These are phyloP conservation scores for Jackrogersella minutella DNA, from an alignment of 495 filamentous ascomycete species.

Conservation along the genomic window DNA sequence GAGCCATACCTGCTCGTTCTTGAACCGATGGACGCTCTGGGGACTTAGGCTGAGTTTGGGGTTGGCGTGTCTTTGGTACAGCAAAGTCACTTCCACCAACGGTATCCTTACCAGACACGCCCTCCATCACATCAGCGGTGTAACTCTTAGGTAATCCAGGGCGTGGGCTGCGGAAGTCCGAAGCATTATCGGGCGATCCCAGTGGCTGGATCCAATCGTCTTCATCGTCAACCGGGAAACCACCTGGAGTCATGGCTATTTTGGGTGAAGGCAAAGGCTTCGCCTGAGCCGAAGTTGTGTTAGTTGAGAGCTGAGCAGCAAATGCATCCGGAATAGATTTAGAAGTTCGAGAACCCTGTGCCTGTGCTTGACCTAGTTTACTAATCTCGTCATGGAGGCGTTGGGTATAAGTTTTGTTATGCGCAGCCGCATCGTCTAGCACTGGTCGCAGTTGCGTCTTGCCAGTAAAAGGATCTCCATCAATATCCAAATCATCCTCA, in stretches of 20 bases:
- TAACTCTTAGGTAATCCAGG: constrained; percentile 63
- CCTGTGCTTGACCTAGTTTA: constrained; percentile 84
- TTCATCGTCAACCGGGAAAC: constrained; percentile 70
- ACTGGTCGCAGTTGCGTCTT: constrained; percentile 45
- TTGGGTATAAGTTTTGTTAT: constrained; percentile 92
- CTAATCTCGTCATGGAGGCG: constrained; percentile 90
- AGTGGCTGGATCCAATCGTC: constrained; percentile 87
- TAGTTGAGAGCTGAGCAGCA: constrained; percentile 44
- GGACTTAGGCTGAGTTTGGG: constrained; percentile 43
- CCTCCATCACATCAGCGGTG: constrained; percentile 67
- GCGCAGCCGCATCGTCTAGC: constrained; percentile 51
- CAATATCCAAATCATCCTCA: constrained; percentile 56
- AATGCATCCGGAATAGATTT: constrained; percentile 70
- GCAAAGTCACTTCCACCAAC: constrained; percentile 51
- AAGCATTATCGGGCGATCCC: constrained; percentile 43
- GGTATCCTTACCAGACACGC: constrained; percentile 56
- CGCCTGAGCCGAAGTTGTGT: constrained; percentile 57
- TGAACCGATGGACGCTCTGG: constrained; percentile 49
- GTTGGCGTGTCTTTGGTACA: constrained; percentile 49
- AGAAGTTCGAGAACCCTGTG: constrained; percentile 64
- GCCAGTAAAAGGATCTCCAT: constrained; percentile 57
- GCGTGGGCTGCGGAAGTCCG: constrained; percentile 51
- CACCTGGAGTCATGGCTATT: constrained; percentile 54
- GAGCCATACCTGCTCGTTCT: constrained; percentile 43
- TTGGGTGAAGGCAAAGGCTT: constrained; percentile 45